Evolutionary conservation across 768 basidiomycete species (phyloP).

Genomic region (Lentinula sp.): DNA sequence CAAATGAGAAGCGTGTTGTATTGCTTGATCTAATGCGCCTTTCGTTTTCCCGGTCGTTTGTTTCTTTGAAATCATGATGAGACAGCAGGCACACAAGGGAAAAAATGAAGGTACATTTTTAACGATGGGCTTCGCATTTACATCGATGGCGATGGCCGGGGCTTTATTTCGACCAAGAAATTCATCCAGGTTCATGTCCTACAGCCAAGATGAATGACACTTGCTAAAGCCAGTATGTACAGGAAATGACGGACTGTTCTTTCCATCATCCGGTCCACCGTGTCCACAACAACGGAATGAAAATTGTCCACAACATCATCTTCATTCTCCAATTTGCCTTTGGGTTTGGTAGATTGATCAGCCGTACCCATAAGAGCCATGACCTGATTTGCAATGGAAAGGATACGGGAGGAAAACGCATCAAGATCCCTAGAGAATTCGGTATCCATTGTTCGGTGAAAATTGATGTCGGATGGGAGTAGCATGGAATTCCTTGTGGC

Average conservation of each 20-base stretch:
- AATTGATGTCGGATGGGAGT: slow-evolving; percentile 73
- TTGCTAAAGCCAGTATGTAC: background rate
- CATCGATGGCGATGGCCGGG: slow-evolving; percentile 54
- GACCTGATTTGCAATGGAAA: slow-evolving; percentile 61
- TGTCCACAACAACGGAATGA: slow-evolving; percentile 69
- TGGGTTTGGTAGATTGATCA: slow-evolving; percentile 42
- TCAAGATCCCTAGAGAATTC: slow-evolving; percentile 69
- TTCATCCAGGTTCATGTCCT: slow-evolving; percentile 85
- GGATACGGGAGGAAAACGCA: slow-evolving; percentile 54
- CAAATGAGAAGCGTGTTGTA: slow-evolving; percentile 72
- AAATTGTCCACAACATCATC: slow-evolving; percentile 87
- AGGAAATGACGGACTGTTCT: slow-evolving; percentile 45
- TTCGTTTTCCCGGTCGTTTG: slow-evolving; percentile 17
- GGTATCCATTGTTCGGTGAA: slow-evolving; percentile 82
- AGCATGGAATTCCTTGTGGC: slow-evolving; percentile 56
- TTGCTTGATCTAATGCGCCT: slow-evolving; percentile 48
- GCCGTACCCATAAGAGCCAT: slow-evolving; percentile 45
- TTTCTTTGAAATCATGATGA: slow-evolving; percentile 22
- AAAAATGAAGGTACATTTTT: slow-evolving; percentile 24
- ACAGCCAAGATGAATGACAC: background rate
- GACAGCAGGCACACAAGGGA: background rate
- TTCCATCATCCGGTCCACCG: slow-evolving; percentile 82
- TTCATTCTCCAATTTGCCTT: slow-evolving; percentile 50
- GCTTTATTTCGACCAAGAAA: slow-evolving; percentile 64
- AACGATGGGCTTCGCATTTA: slow-evolving; percentile 12